Conservation (phyloP, 192 early-diverging fungal species). For the Lobulomyces angularis region DNA sequence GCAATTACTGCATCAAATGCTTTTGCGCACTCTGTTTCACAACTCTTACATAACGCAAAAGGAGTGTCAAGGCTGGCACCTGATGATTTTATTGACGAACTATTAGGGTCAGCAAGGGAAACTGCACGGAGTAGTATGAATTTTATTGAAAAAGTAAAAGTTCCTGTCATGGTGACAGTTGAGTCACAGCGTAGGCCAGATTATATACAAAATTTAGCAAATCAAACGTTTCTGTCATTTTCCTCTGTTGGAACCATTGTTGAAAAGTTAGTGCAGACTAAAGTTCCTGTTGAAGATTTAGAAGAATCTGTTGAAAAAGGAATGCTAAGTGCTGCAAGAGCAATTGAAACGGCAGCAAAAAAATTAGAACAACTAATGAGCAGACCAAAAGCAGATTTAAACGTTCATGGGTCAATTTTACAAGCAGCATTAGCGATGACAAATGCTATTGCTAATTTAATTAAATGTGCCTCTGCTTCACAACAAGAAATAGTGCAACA, state of each 20-base stretch:
- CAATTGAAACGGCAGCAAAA: slow-evolving; percentile 80
- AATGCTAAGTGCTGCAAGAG: slow-evolving; percentile 82
- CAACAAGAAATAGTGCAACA: slow-evolving; percentile 97
- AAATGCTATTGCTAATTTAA: slow-evolving; percentile 86
- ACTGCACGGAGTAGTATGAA: slow-evolving; percentile 56
- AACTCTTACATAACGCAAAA: slow-evolving; percentile 80
- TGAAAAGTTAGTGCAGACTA: slow-evolving; percentile 60
- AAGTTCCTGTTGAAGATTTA: slow-evolving; percentile 62
- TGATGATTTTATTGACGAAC: slow-evolving; percentile 68
- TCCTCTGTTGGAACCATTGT: slow-evolving; percentile 57
- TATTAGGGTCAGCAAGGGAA: slow-evolving; percentile 50
- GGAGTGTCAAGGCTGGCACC: slow-evolving; percentile 71
- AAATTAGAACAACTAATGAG: slow-evolving; percentile 68
- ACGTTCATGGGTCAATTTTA: slow-evolving; percentile 84
- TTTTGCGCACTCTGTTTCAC: slow-evolving; percentile 68
- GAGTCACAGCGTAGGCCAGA: slow-evolving; percentile 50
- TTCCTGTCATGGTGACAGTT: slow-evolving; percentile 15
- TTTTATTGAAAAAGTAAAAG: slow-evolving; percentile 84
- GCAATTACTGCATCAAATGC: slow-evolving; percentile 69
- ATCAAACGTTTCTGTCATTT: slow-evolving; percentile 62
- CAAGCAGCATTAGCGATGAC: slow-evolving; percentile 86
- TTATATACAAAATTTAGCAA: slow-evolving; percentile 61
- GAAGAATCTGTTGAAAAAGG: slow-evolving; percentile 85
- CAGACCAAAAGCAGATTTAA: slow-evolving; percentile 66
- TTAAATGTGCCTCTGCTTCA: slow-evolving; percentile 82